Evolutionary conservation across 768 basidiomycete species (phyloP).

Genomic region (Mycena crocata): DNA sequence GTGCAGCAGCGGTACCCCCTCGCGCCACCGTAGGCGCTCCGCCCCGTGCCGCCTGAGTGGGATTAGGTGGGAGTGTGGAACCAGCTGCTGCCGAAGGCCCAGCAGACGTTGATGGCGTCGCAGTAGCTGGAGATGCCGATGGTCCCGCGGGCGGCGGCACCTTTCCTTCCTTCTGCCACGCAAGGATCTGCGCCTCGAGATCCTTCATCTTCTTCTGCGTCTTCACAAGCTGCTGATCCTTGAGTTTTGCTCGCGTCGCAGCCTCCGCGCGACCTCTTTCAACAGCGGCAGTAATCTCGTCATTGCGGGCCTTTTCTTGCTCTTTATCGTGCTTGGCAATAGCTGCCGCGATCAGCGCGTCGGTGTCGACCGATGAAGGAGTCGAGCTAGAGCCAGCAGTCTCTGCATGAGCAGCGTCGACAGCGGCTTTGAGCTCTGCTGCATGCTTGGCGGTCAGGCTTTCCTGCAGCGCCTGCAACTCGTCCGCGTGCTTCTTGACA

Average conservation of each 20-base stretch:
- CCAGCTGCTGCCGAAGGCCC: conserved; percentile 39
- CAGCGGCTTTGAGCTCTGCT: conserved; percentile 63
- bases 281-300: conserved; percentile 72
- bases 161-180: conserved; percentile 66
- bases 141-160: no score
- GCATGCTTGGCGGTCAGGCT: conserved; percentile 65
- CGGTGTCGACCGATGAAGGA: conserved; percentile 49
- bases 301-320: conserved; percentile 57
- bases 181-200: conserved; percentile 71
- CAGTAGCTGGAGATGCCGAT: conserved; percentile 49
- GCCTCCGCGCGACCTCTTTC: conserved; percentile 78
- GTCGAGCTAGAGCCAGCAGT: conserved; percentile 37
- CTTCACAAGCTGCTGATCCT: conserved; percentile 76
- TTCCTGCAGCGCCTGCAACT: conserved; percentile 66
- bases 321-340: conserved; percentile 62
- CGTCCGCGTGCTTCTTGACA: conserved; percentile 66
- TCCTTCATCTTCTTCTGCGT: conserved; percentile 74
- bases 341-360: conserved; percentile 63
- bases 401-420: conserved; percentile 57
- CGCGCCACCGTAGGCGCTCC: conserved; percentile 16
- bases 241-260: conserved; percentile 70
- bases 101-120: conserved; percentile 30
- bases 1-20: conserved; percentile 24
- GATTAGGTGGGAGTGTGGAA: neutral
- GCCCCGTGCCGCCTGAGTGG: conserved; percentile 25